Base-by-base conservation (phyloP, 2,329 filamentous ascomycete species). In the Seiridium cupressi region DNA sequence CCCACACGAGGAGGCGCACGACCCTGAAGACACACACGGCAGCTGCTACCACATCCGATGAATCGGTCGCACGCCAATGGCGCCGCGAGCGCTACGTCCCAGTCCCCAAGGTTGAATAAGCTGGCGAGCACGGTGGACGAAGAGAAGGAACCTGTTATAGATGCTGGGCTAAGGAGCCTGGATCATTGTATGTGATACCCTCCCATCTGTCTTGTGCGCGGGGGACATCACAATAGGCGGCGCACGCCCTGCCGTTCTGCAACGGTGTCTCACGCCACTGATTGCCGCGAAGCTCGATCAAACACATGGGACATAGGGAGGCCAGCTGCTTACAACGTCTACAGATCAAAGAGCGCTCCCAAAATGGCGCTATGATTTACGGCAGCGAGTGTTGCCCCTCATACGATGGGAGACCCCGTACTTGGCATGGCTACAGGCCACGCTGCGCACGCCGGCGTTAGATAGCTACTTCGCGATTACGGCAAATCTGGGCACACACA, bases 401-500 rank as follows among this genome's bases (percentile, higher is more conserved):
- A 88, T 98, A 59, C 89, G 95, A 73, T 93, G 89, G 89, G 95
- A 99, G 79, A 99, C 95, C 36, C 94, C 93, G 1, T 95, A 96
- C 76, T 87, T 99, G 18, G 94, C 94, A 60, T 89, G 86, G 78
- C 79, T 97, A 71, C 95, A 99, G 81, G 84, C 89, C 66, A 87
- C 81, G 72, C 76, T 94, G 73, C 90, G 94, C 70, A 89, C 91
- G 26, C 92, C 92, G 1, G 84, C 90, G 7, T 88, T 98, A 69
- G 95, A 99, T 76, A 92, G 92, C 63, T 99, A 97, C 80, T 99
- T 99, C 76, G 94, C 95, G 55, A 92, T 96, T 65, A 96, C 93
- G 0, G 95, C 95, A 64, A 99, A 98, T 75, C 85, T 98, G 59
- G 92, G 95, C 65, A 99, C 95, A 0, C 95, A 99, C 77, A 99